These are phyloP conservation scores for Colletotrichum cordylinicola DNA, from an alignment of 2,329 filamentous ascomycete species.

Conservation along the genomic window DNA sequence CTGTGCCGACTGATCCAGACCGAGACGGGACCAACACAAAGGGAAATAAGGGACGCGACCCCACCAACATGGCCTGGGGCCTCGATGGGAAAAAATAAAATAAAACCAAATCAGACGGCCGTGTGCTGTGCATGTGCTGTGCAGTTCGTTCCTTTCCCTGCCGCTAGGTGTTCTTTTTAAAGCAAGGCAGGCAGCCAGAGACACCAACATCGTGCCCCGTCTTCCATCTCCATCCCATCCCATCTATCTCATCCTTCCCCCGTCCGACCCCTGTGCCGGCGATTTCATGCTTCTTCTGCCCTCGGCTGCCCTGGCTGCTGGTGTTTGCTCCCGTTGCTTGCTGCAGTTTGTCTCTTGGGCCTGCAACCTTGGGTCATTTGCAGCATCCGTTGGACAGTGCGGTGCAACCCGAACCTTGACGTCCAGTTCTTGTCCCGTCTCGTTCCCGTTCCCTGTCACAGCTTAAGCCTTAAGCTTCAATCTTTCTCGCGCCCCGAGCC, in stretches of 20 bases:
- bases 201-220: neutral
- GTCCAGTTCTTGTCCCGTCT: neutral
- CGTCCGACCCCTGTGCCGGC: neutral
- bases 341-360: neutral
- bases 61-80: neutral
- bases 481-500: neutral
- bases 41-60: neutral
- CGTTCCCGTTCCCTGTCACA: neutral
- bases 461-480: neutral
- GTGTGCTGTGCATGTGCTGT: neutral
- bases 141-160: neutral
- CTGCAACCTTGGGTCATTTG: neutral
- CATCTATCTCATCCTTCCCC: neutral
- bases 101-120: neutral
- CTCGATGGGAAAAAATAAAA: neutral
- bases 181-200: neutral
- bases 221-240: neutral
- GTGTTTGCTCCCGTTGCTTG: neutral
- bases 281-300: neutral
- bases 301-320: neutral
- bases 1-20: conserved; percentile 20
- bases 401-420: neutral
- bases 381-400: neutral
- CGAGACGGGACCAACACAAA: neutral
- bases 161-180: neutral